These are phyloP conservation scores for Plasmodium blacklocki DNA, from an alignment of 169 alveolate species.

Conservation along the genomic window DNA sequence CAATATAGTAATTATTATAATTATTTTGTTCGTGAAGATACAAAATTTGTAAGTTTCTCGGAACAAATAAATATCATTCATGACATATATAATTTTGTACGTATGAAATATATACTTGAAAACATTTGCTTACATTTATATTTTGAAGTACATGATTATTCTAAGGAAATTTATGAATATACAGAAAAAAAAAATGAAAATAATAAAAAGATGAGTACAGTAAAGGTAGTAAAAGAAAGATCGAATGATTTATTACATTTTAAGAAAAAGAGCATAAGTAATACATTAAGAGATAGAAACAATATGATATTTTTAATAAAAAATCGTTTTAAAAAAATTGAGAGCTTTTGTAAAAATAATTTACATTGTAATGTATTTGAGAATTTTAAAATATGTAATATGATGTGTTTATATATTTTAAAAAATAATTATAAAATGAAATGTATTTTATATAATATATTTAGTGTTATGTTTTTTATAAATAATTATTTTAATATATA, in stretches of 20 bases:
- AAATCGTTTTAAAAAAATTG: conserved; percentile 37
- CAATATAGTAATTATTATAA: conserved; percentile 44
- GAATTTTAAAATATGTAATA: conserved; percentile 58
- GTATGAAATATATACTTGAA: conserved; percentile 47
- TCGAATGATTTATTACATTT: conserved; percentile 34
- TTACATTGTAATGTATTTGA: conserved; percentile 34
- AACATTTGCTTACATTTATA: conserved; percentile 52
- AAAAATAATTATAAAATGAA: conserved; percentile 63
- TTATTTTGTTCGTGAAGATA: conserved; percentile 33
- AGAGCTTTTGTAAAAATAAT: conserved; percentile 44
- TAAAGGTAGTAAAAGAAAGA: conserved; percentile 27
- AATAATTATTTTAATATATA: conserved; percentile 23
- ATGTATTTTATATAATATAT: conserved; percentile 55
- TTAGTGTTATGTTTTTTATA: conserved; percentile 45
- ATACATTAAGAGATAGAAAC: conserved; percentile 15
- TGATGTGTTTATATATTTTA: conserved; percentile 50
- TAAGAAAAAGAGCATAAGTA: conserved; percentile 23
- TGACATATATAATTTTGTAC: conserved; percentile 50
- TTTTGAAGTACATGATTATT: conserved; percentile 22
- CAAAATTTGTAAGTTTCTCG: conserved; percentile 42
- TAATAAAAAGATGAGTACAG: conserved; percentile 19
- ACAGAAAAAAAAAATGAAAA: neutral
- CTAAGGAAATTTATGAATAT: conserved; percentile 21
- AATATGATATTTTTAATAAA: conserved; percentile 26
- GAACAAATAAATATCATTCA: conserved; percentile 60